phyloP scores from a whole-genome alignment of 2,329 filamentous ascomycete genomes.

The Lecanicillium sp. region DNA sequence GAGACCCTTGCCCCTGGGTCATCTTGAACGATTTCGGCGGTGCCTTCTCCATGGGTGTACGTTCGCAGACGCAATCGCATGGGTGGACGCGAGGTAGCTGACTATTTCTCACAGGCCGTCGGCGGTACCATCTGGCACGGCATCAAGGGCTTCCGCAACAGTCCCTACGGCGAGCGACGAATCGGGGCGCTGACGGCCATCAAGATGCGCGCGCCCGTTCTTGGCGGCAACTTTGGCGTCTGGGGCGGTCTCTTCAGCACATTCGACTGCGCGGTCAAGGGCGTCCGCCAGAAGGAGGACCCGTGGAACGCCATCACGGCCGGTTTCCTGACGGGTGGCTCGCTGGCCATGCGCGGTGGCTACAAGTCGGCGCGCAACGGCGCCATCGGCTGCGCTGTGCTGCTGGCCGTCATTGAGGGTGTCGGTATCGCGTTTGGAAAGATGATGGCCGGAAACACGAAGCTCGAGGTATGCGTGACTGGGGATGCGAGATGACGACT shows the following conservation, averaged over 20 bases:
- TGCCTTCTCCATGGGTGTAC: conserved; percentile 92
- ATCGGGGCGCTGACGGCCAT: conserved; percentile 96
- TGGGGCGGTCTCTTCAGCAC: conserved; percentile 96
- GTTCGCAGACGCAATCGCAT: conserved; percentile 25
- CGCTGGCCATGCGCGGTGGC: conserved; percentile 85
- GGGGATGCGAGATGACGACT: conserved; percentile 20
- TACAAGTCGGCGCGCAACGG: conserved; percentile 89
- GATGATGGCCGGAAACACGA: conserved; percentile 86
- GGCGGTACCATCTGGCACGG: conserved; percentile 90
- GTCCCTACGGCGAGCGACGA: conserved; percentile 85
- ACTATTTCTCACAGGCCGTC: conserved; percentile 48
- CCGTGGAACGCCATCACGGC: conserved; percentile 97
- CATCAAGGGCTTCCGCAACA: conserved; percentile 89
- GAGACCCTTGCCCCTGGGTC: conserved; percentile 96
- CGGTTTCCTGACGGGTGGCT: conserved; percentile 92
- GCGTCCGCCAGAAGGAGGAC: conserved; percentile 91
- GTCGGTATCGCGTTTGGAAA: conserved; percentile 94
- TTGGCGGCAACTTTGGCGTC: conserved; percentile 96
- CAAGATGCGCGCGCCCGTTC: conserved; percentile 91
- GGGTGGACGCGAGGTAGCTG: background rate
- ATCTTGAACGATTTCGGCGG: conserved; percentile 96
- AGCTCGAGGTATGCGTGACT: conserved; percentile 57
- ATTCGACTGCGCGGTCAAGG: conserved; percentile 96
- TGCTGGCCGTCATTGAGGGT: conserved; percentile 93
- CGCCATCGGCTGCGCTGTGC: conserved; percentile 90